Percentiles rank a stretch among this genome's conserved stretches.
phyloP scores from a whole-genome alignment of 2,329 filamentous ascomycete species.

The Akanthomyces uredinophilus region DNA sequence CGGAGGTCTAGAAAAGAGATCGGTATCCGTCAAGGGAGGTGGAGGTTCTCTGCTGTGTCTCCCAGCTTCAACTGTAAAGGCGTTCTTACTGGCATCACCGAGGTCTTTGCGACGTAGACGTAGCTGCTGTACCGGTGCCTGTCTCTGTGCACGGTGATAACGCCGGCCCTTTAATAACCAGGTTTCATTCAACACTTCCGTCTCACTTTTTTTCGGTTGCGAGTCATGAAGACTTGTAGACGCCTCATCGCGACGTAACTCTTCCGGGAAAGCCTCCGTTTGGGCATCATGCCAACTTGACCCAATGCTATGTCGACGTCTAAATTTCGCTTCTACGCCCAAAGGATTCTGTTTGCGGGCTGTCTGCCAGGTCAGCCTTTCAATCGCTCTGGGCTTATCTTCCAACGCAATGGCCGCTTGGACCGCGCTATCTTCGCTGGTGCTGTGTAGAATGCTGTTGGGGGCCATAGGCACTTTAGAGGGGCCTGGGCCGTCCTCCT shows the following conservation, averaged over 20 bases:
- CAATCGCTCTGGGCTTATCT: not conserved
- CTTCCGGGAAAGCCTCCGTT: not conserved
- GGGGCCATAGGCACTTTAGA: not conserved
- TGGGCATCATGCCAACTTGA: not conserved
- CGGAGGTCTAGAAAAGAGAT: too few relatives aligned
- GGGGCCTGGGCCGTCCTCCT: not conserved
- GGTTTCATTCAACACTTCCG: not conserved
- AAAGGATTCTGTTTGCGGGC: not conserved
- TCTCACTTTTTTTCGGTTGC: too few relatives aligned
- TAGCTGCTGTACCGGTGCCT: not conserved
- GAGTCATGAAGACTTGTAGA: too few relatives aligned
- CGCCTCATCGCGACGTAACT: not conserved
- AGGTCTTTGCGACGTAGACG: not conserved
- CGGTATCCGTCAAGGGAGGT: not conserved
- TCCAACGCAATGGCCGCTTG: not conserved
- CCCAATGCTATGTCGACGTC: constrained; percentile 1
- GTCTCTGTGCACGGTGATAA: not conserved
- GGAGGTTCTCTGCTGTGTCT: not conserved
- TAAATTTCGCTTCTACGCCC: not conserved
- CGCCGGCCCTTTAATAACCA: not conserved
- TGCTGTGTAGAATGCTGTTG: not conserved
- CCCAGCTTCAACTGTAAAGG: not conserved
- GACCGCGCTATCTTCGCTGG: not conserved
- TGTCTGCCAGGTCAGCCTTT: not conserved
- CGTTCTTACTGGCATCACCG: not conserved